Percentiles rank a stretch among this genome's conserved stretches.
phyloP scores from a whole-genome alignment of 257 asterid genomes.

The Lithospermum erythrorhizon region DNA sequence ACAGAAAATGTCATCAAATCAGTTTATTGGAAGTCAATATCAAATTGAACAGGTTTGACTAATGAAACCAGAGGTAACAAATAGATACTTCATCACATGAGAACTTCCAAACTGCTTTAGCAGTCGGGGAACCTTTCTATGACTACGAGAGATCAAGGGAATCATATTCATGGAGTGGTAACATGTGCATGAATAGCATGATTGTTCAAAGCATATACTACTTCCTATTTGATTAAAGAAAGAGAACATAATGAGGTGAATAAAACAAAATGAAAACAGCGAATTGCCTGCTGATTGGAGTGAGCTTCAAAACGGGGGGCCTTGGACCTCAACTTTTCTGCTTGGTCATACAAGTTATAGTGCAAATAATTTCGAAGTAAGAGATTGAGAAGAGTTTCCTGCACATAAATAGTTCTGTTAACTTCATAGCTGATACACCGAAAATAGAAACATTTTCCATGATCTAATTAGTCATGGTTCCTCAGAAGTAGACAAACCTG shows the following conservation, averaged over 20 bases:
- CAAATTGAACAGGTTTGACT: neutral
- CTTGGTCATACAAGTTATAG: conserved; percentile 71
- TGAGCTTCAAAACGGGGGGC: conserved; percentile 76
- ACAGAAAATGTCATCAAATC: conserved; percentile 1
- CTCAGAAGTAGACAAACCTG: conserved; percentile 46
- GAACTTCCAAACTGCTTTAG: too few species aligned
- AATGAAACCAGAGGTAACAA: neutral
- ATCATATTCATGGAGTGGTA: neutral
- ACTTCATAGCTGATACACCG: conserved; percentile 4
- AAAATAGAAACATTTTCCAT: neutral
- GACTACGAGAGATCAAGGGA: too few species aligned
- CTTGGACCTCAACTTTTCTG: conserved; percentile 75
- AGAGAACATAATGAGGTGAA: neutral
- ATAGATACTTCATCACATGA: neutral
- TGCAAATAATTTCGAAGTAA: conserved; percentile 69
- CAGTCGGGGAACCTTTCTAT: too few species aligned
- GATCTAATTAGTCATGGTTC: neutral
- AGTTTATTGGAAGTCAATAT: conserved; percentile 1
- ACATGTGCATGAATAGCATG: neutral
- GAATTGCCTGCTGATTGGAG: conserved; percentile 64
- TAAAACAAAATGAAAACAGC: neutral
- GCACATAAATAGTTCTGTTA: conserved; percentile 8
- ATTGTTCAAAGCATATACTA: neutral
- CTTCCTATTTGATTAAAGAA: neutral
- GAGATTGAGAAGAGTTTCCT: conserved; percentile 75